Percentiles rank a stretch among this genome's conserved stretches.
Evolutionary conservation across 1,284 basidiomycete species (phyloP).

Genomic region (Xerocomus nothofagi): DNA sequence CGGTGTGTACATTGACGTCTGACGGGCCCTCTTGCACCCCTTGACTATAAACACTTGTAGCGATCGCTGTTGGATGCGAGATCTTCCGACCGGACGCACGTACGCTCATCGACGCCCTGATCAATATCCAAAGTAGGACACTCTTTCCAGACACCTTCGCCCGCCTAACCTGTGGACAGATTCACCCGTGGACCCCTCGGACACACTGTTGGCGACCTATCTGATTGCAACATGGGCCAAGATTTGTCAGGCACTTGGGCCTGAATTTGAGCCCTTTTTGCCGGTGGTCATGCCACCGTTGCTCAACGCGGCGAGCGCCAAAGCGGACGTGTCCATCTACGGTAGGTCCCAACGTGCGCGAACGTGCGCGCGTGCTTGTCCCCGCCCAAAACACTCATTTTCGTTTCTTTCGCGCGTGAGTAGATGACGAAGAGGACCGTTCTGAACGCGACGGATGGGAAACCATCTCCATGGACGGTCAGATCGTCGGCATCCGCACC

Average conservation of each 20-base stretch:
- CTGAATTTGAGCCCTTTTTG: constrained; percentile 82
- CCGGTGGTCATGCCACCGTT: constrained; percentile 79
- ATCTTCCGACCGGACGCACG: constrained; percentile 74
- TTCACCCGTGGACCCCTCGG: constrained; percentile 59
- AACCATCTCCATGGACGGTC: constrained; percentile 72
- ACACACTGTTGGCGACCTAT: constrained; percentile 67
- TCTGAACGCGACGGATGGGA: constrained; percentile 75
- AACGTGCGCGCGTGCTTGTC: background rate
- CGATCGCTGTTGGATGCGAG: constrained; percentile 79
- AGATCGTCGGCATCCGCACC: constrained; percentile 74
- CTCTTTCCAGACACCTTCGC: background rate
- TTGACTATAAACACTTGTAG: constrained; percentile 37
- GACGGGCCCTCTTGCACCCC: background rate
- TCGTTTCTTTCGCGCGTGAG: constrained; percentile 1
- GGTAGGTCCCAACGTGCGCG: constrained; percentile 42
- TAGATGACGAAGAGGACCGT: constrained; percentile 54
- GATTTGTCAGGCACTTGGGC: constrained; percentile 76
- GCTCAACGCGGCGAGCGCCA: constrained; percentile 73
- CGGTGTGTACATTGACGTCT: constrained; percentile 42
- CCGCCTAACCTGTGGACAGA: constrained; percentile 40
- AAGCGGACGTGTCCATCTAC: constrained; percentile 76
- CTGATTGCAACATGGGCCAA: constrained; percentile 82
- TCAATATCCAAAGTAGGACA: constrained; percentile 73
- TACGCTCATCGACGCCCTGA: constrained; percentile 69
- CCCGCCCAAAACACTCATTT: background rate